Evolutionary conservation across 495 filamentous ascomycete genomes (phyloP).

Genomic region (Penicillium cosmopolitanum): DNA sequence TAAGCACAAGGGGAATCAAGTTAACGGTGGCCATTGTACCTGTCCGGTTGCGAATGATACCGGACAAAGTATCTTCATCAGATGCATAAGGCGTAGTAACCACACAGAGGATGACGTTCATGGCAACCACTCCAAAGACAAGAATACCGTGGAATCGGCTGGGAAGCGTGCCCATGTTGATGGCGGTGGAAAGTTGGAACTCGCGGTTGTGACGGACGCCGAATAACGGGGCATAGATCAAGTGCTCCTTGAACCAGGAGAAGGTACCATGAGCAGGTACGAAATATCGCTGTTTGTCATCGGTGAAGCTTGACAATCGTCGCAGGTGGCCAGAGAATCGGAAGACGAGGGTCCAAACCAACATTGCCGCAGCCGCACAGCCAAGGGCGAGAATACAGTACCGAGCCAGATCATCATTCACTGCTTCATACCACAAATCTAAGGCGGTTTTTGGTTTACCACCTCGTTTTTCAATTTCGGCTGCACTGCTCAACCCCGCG

Average conservation of each 20-base stretch:
- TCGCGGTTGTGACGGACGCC: slow-evolving; percentile 84
- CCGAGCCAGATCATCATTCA: slow-evolving; percentile 45
- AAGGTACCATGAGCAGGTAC: slow-evolving; percentile 46
- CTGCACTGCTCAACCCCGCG: slow-evolving; percentile 33
- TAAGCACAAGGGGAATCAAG: slow-evolving; percentile 72
- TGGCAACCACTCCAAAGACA: slow-evolving; percentile 68
- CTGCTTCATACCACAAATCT: slow-evolving; percentile 34
- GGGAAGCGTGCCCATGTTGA: slow-evolving; percentile 86
- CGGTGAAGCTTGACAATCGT: slow-evolving; percentile 72
- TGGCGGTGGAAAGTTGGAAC: slow-evolving; percentile 72
- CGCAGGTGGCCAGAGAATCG: slow-evolving; percentile 66
- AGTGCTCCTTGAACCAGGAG: slow-evolving; percentile 73
- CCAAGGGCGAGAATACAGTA: slow-evolving; percentile 53
- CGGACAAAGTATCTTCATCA: slow-evolving; percentile 47
- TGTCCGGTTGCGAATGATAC: slow-evolving; percentile 69
- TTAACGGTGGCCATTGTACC: slow-evolving; percentile 78
- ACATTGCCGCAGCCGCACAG: slow-evolving; percentile 50
- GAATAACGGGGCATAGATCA: slow-evolving; percentile 85
- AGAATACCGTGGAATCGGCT: slow-evolving; percentile 80
- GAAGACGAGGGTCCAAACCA: slow-evolving; percentile 55
- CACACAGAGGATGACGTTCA: slow-evolving; percentile 79
- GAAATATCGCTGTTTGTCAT: slow-evolving; percentile 71
- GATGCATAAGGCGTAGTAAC: slow-evolving; percentile 65
- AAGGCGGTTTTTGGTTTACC: slow-evolving; percentile 17
- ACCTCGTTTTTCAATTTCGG: slow-evolving; percentile 35